Evolutionary conservation across 129 eudicot genomes (phyloP).

Genomic region (Tanacetum coccineum): DNA sequence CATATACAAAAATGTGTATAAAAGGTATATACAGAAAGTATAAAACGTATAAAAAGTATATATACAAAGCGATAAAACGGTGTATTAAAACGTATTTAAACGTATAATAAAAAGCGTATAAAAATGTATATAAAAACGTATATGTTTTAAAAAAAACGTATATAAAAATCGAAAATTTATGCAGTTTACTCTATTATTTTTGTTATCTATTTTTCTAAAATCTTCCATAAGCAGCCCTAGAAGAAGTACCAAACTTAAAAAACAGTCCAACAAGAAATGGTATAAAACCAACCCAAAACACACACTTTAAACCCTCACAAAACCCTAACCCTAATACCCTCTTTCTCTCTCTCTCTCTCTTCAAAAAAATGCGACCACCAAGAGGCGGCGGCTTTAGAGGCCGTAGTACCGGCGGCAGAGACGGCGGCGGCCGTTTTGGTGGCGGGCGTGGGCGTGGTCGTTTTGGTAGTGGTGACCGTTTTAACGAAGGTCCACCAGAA

Average conservation of each 20-base stretch:
- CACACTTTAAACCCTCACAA: constrained; percentile 19
- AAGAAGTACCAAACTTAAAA: neutral
- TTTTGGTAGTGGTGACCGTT: constrained; percentile 29
- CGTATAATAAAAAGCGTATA: no score
- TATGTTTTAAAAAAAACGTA: no score
- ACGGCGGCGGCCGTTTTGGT: constrained; percentile 42
- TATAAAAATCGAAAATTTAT: no score
- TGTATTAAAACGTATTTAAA: no score
- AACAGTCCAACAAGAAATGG: neutral
- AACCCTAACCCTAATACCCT: constrained; percentile 38
- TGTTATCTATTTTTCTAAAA: neutral
- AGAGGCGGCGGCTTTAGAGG: constrained; percentile 53
- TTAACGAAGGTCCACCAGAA: constrained; percentile 59
- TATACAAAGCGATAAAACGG: no score
- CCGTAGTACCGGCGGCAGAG: constrained; percentile 36
- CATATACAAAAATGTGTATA: no score
- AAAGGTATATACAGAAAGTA: no score
- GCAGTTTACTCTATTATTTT: no score
- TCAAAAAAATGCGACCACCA: constrained; percentile 59
- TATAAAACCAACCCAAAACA: constrained; percentile 22
- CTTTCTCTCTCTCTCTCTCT: constrained; percentile 30
- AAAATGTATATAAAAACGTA: no score
- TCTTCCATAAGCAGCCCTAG: neutral
- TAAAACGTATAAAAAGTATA: no score
- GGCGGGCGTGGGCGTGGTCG: constrained; percentile 33